Conservation (phyloP, 2,329 filamentous ascomycete species). For the Beauveria australis region DNA sequence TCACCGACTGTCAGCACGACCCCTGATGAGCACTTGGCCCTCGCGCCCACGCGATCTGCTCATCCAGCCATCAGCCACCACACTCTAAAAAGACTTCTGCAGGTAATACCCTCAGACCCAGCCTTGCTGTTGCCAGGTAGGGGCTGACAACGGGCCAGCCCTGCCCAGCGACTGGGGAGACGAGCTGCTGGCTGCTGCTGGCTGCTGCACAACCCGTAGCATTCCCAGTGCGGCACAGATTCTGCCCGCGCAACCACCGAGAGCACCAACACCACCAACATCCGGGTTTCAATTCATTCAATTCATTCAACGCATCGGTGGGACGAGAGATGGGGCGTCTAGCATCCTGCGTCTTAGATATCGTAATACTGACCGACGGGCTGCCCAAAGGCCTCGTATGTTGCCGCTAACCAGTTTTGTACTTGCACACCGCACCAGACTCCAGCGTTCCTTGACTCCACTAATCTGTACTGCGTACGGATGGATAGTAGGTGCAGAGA, state of each 20-base stretch:
- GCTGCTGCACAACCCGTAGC: background rate
- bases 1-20: background rate
- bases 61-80: background rate
- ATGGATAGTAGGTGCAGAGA: background rate
- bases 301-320: background rate
- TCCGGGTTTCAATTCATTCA: too few species aligned
- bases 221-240: background rate
- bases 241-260: background rate
- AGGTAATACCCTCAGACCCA: background rate
- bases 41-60: background rate
- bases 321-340: background rate
- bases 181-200: too few species aligned
- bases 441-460: background rate
- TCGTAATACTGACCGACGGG: background rate
- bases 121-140: background rate
- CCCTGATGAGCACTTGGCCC: background rate
- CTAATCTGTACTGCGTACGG: too few species aligned
- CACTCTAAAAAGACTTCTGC: background rate
- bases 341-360: too few species aligned
- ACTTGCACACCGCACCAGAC: conserved; percentile 7
- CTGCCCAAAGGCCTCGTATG: background rate
- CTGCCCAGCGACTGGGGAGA: background rate
- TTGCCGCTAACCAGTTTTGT: conserved; percentile 1
- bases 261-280: background rate
- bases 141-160: background rate